Percentiles rank a stretch among this genome's conserved stretches.
phyloP scores from a whole-genome alignment of 768 basidiomycete species.

The Pulveroboletus frians region DNA sequence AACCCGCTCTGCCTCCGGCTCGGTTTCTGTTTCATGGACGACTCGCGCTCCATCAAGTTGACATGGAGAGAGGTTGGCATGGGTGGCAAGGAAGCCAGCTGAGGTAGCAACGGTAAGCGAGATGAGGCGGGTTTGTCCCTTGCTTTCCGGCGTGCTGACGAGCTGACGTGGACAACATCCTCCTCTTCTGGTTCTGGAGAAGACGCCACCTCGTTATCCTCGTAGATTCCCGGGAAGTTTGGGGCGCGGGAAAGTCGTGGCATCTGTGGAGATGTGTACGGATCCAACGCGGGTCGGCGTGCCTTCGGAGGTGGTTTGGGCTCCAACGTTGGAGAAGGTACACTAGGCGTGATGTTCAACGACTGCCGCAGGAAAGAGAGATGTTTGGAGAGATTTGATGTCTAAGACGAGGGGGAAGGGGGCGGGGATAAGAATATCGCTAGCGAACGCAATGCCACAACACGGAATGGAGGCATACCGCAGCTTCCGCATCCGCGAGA shows the following conservation, averaged over 20 bases:
- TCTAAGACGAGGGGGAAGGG: conserved; percentile 32
- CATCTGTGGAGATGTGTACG: conserved; percentile 42
- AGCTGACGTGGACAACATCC: conserved; percentile 34
- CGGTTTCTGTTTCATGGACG: conserved; percentile 24
- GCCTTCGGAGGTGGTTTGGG: conserved; percentile 47
- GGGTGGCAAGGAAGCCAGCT: conserved; percentile 37
- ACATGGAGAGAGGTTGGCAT: conserved; percentile 30
- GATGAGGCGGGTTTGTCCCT: conserved; percentile 48
- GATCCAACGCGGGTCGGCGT: conserved; percentile 42
- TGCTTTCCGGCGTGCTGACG: conserved; percentile 37
- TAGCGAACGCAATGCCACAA: conserved; percentile 15
- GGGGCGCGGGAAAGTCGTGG: conserved; percentile 62
- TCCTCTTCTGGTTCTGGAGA: conserved; percentile 42
- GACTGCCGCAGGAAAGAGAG: conserved; percentile 61
- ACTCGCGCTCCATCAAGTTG: conserved; percentile 32
- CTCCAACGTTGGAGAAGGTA: conserved; percentile 33
- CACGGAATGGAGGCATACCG: conserved; percentile 43
- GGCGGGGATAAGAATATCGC: not conserved
- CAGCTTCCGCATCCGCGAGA: conserved; percentile 67
- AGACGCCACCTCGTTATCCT: conserved; percentile 56
- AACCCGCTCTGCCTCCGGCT: conserved; percentile 47
- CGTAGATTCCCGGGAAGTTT: conserved; percentile 59
- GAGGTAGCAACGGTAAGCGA: conserved; percentile 45
- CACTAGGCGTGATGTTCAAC: conserved; percentile 38
- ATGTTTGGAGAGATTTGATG: conserved; percentile 59